These are phyloP conservation scores for Pyracantha coccinea DNA, from an alignment of 331 rosid species.

Conservation along the genomic window DNA sequence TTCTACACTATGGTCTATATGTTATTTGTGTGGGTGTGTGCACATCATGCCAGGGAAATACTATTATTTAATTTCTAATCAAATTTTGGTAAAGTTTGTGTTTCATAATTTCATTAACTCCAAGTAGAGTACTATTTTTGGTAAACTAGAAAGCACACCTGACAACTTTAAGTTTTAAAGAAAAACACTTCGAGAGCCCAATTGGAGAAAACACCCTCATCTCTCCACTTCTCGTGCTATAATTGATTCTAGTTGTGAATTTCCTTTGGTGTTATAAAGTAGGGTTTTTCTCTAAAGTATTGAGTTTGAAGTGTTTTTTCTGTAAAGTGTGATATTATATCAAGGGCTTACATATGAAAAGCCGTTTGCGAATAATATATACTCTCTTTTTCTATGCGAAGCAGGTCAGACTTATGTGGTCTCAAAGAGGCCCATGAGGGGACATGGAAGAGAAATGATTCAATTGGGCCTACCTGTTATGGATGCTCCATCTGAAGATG, in stretches of 20 bases:
- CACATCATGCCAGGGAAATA: background rate
- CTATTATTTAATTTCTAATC: background rate
- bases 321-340: too few species aligned
- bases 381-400: slow-evolving; percentile 14
- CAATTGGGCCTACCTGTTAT: slow-evolving; percentile 83
- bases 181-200: too few species aligned
- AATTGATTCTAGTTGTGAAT: too few species aligned
- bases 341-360: too few species aligned
- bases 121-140: background rate
- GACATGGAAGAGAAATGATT: slow-evolving; percentile 96
- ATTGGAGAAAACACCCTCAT: too few species aligned
- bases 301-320: too few species aligned
- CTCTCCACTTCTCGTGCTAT: too few species aligned
- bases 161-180: background rate
- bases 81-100: background rate
- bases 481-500: slow-evolving; percentile 67
- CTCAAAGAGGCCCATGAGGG: slow-evolving; percentile 79
- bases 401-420: slow-evolving; percentile 61
- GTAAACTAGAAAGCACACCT: background rate
- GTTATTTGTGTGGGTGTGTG: background rate
- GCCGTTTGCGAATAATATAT: background rate
- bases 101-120: background rate
- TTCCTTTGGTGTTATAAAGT: too few species aligned
- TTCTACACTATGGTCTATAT: background rate
- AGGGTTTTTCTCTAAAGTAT: too few species aligned